phyloP scores from a whole-genome alignment of 2,329 filamentous ascomycete genomes.

The Penicillium nordicum region DNA sequence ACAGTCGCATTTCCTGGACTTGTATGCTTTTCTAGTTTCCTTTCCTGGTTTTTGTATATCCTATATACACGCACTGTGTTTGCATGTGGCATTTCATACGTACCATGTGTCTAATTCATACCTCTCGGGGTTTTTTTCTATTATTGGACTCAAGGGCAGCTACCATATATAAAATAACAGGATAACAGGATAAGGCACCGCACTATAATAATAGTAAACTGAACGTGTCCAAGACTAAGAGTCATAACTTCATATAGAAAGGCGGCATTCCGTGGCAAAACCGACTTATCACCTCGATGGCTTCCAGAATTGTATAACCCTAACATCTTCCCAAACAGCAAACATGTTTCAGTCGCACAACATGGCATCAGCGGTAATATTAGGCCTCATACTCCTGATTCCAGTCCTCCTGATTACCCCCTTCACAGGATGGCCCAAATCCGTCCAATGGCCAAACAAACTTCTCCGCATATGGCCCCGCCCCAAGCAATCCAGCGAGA shows the following conservation, averaged over 20 bases:
- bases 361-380: not conserved
- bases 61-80: not conserved
- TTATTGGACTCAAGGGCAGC: not conserved
- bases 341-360: not conserved
- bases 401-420: not conserved
- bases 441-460: conserved; percentile 14
- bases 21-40: not conserved
- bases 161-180: not conserved
- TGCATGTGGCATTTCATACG: not conserved
- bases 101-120: not conserved
- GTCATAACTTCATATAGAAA: not conserved
- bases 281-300: not conserved
- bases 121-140: not conserved
- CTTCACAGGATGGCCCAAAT: conserved; percentile 4
- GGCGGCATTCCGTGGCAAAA: not conserved
- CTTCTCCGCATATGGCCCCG: conserved; percentile 14
- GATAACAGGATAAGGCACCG: not conserved
- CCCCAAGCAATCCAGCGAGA: conserved; percentile 26
- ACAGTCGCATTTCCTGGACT: not conserved
- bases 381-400: not conserved
- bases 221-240: not conserved
- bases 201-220: not conserved
- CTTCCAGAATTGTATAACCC: not conserved
- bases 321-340: not conserved
- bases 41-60: not conserved